These are phyloP conservation scores for Heliamphora pulchella DNA, from an alignment of 179 eudicot genomes.

Conservation along the genomic window DNA sequence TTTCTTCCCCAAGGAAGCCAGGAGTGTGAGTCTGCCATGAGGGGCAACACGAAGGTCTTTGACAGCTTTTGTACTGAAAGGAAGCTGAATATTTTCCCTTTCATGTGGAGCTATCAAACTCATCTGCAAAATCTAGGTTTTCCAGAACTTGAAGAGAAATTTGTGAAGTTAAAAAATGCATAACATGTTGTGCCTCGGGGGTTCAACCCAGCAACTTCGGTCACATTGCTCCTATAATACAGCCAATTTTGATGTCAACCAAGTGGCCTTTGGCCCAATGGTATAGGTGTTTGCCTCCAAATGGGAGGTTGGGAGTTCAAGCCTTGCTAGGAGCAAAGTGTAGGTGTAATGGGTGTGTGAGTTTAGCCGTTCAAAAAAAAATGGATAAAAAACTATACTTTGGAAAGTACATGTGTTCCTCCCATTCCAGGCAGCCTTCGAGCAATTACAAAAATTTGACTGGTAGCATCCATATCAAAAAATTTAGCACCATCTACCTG, in stretches of 20 bases:
- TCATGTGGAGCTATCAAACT: slow-evolving; percentile 53
- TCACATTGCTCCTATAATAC: background rate
- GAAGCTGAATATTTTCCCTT: slow-evolving; percentile 55
- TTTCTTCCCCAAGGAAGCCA: slow-evolving; percentile 74
- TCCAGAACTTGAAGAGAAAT: slow-evolving; percentile 3
- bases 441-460: slow-evolving; percentile 48
- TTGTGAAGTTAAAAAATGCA: background rate
- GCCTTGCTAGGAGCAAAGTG: too few relatives aligned
- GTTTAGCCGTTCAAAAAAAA: too few relatives aligned
- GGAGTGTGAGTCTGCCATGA: slow-evolving; percentile 48
- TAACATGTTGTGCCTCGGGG: background rate
- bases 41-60: slow-evolving; percentile 64
- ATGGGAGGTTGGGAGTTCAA: too few relatives aligned
- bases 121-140: slow-evolving; percentile 36
- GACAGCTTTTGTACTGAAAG: slow-evolving; percentile 52
- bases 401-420: slow-evolving; percentile 55
- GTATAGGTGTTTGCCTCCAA: too few relatives aligned
- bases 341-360: too few relatives aligned
- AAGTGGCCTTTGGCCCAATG: too few relatives aligned
- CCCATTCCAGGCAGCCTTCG: slow-evolving; percentile 57
- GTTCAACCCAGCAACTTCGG: background rate
- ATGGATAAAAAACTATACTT: slow-evolving; percentile 33
- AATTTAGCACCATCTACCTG: slow-evolving; percentile 60
- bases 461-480: slow-evolving; percentile 64
- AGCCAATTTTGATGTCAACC: background rate